A percentile compares a stretch with the other conserved stretches of the same genome.
Conservation (phyloP, 2,329 filamentous ascomycete species). For the Periglandula ipomoeae region DNA sequence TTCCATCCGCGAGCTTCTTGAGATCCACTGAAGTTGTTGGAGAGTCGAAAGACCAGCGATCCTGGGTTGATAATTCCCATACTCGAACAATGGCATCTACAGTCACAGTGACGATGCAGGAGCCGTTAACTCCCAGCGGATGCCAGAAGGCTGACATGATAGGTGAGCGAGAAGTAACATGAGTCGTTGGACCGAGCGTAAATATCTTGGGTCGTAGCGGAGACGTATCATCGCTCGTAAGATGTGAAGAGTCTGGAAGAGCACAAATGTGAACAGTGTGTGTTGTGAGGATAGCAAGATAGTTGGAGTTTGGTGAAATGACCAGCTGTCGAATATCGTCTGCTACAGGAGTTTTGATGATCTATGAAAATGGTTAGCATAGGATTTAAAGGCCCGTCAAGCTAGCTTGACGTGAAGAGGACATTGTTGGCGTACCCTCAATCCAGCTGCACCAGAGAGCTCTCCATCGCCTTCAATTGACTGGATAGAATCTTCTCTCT, state of each 20-base stretch:
- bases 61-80: slow-evolving; percentile 80
- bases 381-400: not conserved
- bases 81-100: slow-evolving; percentile 79
- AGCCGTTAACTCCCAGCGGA: slow-evolving; percentile 73
- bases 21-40: slow-evolving; percentile 79
- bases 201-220: slow-evolving; percentile 76
- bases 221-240: slow-evolving; percentile 57
- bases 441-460: slow-evolving; percentile 18
- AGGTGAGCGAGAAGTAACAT: slow-evolving; percentile 76
- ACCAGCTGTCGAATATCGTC: slow-evolving; percentile 78
- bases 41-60: slow-evolving; percentile 79
- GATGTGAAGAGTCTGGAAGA: slow-evolving; percentile 71
- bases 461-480: slow-evolving; percentile 24
- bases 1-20: slow-evolving; percentile 79
- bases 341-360: slow-evolving; percentile 67
- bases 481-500: slow-evolving; percentile 36
- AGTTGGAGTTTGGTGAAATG: slow-evolving; percentile 73
- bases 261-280: slow-evolving; percentile 83
- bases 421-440: slow-evolving; percentile 22
- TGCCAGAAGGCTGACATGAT: slow-evolving; percentile 85
- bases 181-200: slow-evolving; percentile 84
- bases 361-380: slow-evolving; percentile 33
- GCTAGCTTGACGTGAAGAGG: not conserved
- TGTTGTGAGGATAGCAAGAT: slow-evolving; percentile 75
- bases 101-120: slow-evolving; percentile 80